Evolutionary conservation across 371 early-diverging fungal species (phyloP).

Genomic region (Conidiobolus incongruus): DNA sequence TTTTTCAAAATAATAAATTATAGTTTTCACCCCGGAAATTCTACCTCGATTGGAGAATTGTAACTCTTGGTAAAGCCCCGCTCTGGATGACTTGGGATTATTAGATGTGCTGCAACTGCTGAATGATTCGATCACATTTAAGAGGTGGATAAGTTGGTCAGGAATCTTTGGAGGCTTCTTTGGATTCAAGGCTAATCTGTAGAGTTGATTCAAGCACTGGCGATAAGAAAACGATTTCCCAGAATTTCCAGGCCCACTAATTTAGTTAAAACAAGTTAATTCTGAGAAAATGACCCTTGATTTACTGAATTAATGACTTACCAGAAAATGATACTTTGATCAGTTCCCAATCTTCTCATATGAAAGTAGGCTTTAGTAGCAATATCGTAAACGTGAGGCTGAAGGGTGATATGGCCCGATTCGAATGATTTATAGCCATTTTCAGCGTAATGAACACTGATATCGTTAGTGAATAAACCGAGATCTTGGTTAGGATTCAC

Average conservation of each 20-base stretch:
- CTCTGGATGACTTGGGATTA: slow-evolving; percentile 48
- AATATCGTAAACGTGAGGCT: slow-evolving; percentile 70
- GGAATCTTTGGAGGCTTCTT: background rate
- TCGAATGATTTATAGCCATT: too few species aligned
- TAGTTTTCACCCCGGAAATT: slow-evolving; percentile 62
- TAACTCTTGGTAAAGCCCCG: slow-evolving; percentile 55
- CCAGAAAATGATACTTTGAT: slow-evolving; percentile 17
- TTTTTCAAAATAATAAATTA: slow-evolving; percentile 74
- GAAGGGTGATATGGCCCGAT: too few species aligned
- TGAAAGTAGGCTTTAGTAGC: slow-evolving; percentile 46
- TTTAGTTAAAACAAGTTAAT: too few species aligned
- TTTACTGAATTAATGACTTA: too few species aligned
- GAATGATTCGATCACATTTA: slow-evolving; percentile 46
- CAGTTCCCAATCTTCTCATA: slow-evolving; percentile 67
- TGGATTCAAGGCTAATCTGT: too few species aligned
- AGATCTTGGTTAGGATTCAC: too few species aligned
- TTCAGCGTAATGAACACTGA: too few species aligned
- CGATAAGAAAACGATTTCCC: too few species aligned
- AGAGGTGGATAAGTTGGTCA: slow-evolving; percentile 8
- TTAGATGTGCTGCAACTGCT: slow-evolving; percentile 43
- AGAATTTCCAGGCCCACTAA: too few species aligned
- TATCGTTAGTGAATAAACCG: too few species aligned
- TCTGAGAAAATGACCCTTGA: too few species aligned
- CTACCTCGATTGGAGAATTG: slow-evolving; percentile 73
- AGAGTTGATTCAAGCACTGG: too few species aligned